Conservation (phyloP, 495 filamentous ascomycete genomes). For the Aspergillus ostianus region DNA sequence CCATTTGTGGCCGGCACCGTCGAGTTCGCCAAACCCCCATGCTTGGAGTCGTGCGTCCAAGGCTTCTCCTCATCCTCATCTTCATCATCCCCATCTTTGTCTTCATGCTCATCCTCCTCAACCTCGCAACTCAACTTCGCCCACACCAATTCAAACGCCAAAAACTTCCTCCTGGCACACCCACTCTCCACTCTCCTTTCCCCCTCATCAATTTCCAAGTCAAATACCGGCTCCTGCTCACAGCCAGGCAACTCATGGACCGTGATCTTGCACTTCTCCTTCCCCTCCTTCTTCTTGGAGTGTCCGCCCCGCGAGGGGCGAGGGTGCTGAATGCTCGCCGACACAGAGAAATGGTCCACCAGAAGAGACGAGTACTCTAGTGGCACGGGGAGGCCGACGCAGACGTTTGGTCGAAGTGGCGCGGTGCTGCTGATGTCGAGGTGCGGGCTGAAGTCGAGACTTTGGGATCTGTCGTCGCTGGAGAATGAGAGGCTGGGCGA, state of each 20-base stretch:
- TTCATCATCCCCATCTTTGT: neutral
- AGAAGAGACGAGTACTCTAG: conserved; percentile 25
- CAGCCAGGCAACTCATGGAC: conserved; percentile 40
- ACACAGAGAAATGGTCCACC: conserved; percentile 34
- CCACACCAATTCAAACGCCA: conserved; percentile 35
- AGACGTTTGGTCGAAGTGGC: conserved; percentile 27
- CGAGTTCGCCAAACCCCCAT: neutral
- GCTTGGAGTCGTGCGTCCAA: neutral
- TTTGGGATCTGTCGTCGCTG: conserved; percentile 14
- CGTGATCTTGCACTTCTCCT: conserved; percentile 34
- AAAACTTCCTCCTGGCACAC: conserved; percentile 27
- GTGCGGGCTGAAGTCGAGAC: conserved; percentile 17
- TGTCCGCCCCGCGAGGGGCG: too few species aligned
- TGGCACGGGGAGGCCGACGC: conserved; percentile 33
- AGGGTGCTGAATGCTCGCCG: conserved; percentile 23
- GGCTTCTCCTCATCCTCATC: neutral
- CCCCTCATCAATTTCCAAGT: conserved; percentile 20
- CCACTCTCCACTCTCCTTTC: conserved; percentile 21
- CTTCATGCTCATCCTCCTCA: neutral
- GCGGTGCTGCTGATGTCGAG: conserved; percentile 25
- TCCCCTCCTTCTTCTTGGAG: conserved; percentile 7
- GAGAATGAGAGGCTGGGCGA: conserved; percentile 6
- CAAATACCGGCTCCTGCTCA: conserved; percentile 32
- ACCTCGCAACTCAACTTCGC: conserved; percentile 30
- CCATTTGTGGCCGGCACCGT: neutral